Evolutionary conservation across 257 asterid species (phyloP), one percentile per base, ranked within the genome.

Genomic region (Vinca minor): DNA sequence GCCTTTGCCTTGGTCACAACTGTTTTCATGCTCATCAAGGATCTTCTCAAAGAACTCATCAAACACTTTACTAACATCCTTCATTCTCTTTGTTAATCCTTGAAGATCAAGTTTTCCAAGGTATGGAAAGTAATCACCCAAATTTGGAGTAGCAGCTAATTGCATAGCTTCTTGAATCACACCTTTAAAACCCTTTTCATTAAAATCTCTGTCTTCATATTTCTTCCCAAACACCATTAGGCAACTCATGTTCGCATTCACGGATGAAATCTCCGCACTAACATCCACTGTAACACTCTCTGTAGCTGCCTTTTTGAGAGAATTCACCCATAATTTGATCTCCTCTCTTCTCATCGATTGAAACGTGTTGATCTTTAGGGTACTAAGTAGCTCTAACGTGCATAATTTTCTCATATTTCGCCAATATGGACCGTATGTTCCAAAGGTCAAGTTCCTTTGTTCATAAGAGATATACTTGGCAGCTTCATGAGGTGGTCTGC

Each of bases 331-430:
- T 23, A 69, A 23, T 1, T 44, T n/a, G 8, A 80, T 39, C 49
- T 83, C 89, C 18, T 73, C 73, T 55, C 66, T 80, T 45, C 89
- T 78, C 69, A 73, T 76, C 0, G 68, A 54, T n/a, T 67, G 78
- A 55, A 64, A 78, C 0, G 86, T 78, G 38, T 28, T 68, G 58
- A 76, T 80, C 63, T 77, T 83, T 4, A 8, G 65, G 59, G 7
- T 59, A 65, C 81, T 80, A 9, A 83, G 71, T 55, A 83, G 64
- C 65, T 81, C 78, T 34, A 78, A 48, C 4, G 78, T 77, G 70
- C 81, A 83, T 0, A 83, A 41, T 58, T 83, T 83, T 2, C 83
- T 77, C 78, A 83, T 79, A 67, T 74, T 78, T 23, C 87, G 85
- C 89, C 85, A 83, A 53, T 76, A 78, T 0, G 82, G 66, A 0